Evolutionary conservation across 169 alveolate species (phyloP).

Genomic region (Babesia microti): DNA sequence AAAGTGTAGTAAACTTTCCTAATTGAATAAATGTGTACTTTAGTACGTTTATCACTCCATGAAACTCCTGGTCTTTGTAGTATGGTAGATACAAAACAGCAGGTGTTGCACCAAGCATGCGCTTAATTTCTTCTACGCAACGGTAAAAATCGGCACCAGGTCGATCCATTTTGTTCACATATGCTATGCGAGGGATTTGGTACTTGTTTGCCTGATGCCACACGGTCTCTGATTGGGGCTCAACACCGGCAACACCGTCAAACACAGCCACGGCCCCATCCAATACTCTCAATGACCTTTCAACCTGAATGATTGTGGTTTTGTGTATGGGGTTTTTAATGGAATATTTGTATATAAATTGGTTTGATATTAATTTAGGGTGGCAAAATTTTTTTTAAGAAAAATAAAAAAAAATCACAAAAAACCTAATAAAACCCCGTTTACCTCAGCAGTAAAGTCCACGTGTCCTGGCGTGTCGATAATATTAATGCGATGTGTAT

Average conservation of each 20-base stretch:
- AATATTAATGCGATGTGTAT: slow-evolving; percentile 75
- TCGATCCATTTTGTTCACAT: slow-evolving; percentile 88
- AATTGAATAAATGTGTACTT: slow-evolving; percentile 17
- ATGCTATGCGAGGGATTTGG: slow-evolving; percentile 78
- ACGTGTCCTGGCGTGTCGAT: slow-evolving; percentile 98
- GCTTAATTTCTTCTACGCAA: slow-evolving; percentile 70
- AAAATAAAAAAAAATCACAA: not conserved
- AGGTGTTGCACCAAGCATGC: slow-evolving; percentile 71
- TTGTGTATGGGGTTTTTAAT: no score
- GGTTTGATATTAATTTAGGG: not conserved
- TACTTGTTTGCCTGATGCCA: slow-evolving; percentile 84
- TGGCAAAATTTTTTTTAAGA: not conserved
- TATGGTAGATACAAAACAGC: slow-evolving; percentile 80
- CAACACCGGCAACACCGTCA: slow-evolving; percentile 91
- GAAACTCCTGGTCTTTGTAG: slow-evolving; percentile 66
- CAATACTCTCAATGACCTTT: slow-evolving; percentile 85
- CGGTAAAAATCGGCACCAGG: slow-evolving; percentile 76
- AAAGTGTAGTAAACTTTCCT: slow-evolving; percentile 35
- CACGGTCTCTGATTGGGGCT: slow-evolving; percentile 88
- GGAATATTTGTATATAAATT: no score
- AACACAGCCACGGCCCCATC: slow-evolving; percentile 94
- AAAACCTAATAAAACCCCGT: not conserved
- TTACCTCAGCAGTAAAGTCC: slow-evolving; percentile 86
- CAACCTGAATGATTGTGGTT: slow-evolving; percentile 49
- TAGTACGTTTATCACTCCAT: slow-evolving; percentile 77